A percentile compares a stretch with the other conserved stretches of the same genome.
phyloP scores from a whole-genome alignment of 768 basidiomycete species.

The Hemileccinum rubropunctum region DNA sequence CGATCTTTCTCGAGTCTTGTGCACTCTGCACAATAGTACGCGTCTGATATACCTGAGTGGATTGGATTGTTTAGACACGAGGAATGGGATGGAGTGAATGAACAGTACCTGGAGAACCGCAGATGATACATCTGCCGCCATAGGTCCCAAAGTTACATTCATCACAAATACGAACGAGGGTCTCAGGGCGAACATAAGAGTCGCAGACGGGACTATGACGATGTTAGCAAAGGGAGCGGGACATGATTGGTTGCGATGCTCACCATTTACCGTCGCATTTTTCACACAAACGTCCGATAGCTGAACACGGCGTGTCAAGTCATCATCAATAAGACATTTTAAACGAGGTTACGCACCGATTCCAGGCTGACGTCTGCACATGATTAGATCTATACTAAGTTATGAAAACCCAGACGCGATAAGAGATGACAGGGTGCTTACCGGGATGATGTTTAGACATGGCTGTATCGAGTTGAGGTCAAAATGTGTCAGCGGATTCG shows the following conservation, averaged over 20 bases:
- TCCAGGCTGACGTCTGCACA: constrained; percentile 97
- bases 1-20: constrained; percentile 96
- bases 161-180: constrained; percentile 96
- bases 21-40: constrained; percentile 98
- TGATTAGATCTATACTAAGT: constrained; percentile 75
- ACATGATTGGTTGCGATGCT: constrained; percentile 21
- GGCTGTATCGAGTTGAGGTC: constrained; percentile 21
- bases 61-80: background rate
- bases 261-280: constrained; percentile 99
- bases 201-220: constrained; percentile 88
- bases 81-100: background rate
- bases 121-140: constrained; percentile 97
- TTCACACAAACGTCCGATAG: constrained; percentile 97
- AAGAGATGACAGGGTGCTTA: constrained; percentile 23
- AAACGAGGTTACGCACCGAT: constrained; percentile 61
- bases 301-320: constrained; percentile 38
- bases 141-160: constrained; percentile 99
- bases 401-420: background rate
- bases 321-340: constrained; percentile 1
- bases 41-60: constrained; percentile 87
- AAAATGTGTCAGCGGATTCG: background rate
- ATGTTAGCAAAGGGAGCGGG: background rate
- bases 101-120: constrained; percentile 83
- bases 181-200: constrained; percentile 98
- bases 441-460: constrained; percentile 95